Evolutionary conservation across 495 filamentous ascomycete species (phyloP), one percentile per base, ranked within the genome.

Genomic region (Penicillium alfredii): DNA sequence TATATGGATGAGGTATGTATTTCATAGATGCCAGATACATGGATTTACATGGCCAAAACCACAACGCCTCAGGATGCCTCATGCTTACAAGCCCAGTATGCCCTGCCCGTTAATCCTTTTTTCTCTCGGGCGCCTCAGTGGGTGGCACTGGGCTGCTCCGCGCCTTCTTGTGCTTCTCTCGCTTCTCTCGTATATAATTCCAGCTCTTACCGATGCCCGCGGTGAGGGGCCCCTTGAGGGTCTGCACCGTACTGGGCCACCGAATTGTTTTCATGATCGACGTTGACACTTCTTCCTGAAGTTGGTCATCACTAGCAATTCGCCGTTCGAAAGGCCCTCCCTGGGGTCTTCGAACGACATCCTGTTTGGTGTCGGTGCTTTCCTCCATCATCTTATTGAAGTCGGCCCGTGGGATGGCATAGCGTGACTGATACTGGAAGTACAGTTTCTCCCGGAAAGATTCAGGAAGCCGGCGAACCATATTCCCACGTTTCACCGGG

Each of bases 401-500:
- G 25, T 94, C 86, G 2, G 69, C 66, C 15, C 76, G 80, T 1
- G 92, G 88, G 21, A 97, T 93, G 21, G 73, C 72, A 47, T 83
- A 95, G 51, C 93, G 89, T 45, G 81, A 73, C 60, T 96, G 92
- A 49, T 94, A 97, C 48, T 86, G 79, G 61, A 92, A 93, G 63
- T 97, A 98, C 2, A 98, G 60, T 45, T 86, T 88, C 30, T 84
- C 72, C 9, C 92, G 75, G 73, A 98, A 97, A 1, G 80, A 68
- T 38, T 84, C 88, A 0, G 92, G 93, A 8, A 98, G 67, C 15
- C 92, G 81, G 8, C 93, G 79, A 6, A 98, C 89, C 84, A 97
- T 97, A 55, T 98, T 97, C 13, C 84, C 88, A 27, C 92, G 78
- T 51, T 81, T 86, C 28, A 85, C 59, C 0, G 87, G 87, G 47